Evolutionary conservation across 805 yeast species (phyloP), one percentile per base, ranked within the genome.

Genomic region (Candida bentonensis): DNA sequence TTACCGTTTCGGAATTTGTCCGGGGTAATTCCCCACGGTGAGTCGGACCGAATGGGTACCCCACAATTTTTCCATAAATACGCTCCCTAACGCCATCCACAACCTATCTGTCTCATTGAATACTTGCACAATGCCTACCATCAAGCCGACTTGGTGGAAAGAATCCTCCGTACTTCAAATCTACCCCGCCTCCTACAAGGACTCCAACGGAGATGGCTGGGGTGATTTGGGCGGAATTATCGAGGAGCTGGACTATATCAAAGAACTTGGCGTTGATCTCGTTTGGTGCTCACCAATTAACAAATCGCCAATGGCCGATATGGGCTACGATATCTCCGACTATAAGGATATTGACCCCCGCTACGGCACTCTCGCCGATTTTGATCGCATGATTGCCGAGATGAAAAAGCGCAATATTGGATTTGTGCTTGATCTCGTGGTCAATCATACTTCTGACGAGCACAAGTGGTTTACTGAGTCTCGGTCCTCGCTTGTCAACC

Each of bases 311-410:
- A 75, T 72, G 55, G 72, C 68, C 43, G 81, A 75, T 55, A 74
- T 75, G 79, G 81, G 81, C 3, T 76, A 74, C 54, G 80, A 76
- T 51, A 72, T 76, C 52, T 59, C 72, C 17, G 69, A 76, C 58
- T 76, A 76, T 59, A 67, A 72, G 55, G 66, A 58, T 21, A 67
- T 76, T 33, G 68, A 74, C 56, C 69, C 72, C 15, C 62, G 63
- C 47, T 75, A 72, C 56, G 82, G 81, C 30, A 66, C 76, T 13
- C 55, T 73, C 58, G 69, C 69, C 47, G 78, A 73, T 51, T 68
- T 72, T 67, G 72, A 72, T 51, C 49, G 54, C 23, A 64, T 76
- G 56, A 68, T 75, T 48, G 57, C 59, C 15, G 75, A 65, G 48
- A 50, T 64, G 30, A 78, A 76, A 53, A 53, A 62, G 39, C 59